Evolutionary conservation across 306 rosid species (phyloP).

Genomic region (Fragaria ananassa): DNA sequence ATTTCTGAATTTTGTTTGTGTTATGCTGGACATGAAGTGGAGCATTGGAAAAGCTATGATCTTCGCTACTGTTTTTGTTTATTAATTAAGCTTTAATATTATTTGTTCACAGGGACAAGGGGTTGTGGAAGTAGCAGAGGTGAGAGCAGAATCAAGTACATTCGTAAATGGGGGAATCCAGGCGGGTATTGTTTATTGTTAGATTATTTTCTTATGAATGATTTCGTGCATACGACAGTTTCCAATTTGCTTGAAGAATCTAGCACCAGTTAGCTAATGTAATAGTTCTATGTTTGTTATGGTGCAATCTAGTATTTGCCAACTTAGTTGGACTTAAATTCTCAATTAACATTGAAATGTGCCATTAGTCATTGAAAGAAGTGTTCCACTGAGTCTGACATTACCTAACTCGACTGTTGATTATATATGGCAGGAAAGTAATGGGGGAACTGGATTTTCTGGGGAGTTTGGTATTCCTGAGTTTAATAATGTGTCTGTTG

Average conservation of each 20-base stretch:
- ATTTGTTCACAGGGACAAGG: slow-evolving; percentile 29
- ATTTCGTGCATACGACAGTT: slow-evolving; percentile 2
- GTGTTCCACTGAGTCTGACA: slow-evolving; percentile 21
- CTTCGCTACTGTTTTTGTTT: not conserved
- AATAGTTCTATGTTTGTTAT: not conserved
- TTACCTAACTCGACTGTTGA: slow-evolving; percentile 42
- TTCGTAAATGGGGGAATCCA: slow-evolving; percentile 18
- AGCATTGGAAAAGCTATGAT: slow-evolving; percentile 16
- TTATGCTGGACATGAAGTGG: not conserved
- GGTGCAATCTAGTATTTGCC: not conserved
- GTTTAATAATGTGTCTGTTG: slow-evolving; percentile 32
- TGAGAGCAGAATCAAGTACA: slow-evolving; percentile 19
- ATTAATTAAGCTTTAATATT: slow-evolving; percentile 3
- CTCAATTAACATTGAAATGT: not conserved
- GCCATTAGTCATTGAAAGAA: not conserved
- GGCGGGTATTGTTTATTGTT: slow-evolving; percentile 41
- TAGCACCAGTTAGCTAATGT: not conserved
- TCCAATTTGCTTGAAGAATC: not conserved
- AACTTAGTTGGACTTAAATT: not conserved
- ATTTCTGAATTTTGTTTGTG: not conserved
- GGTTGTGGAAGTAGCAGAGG: slow-evolving; percentile 27
- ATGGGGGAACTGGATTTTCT: slow-evolving; percentile 20
- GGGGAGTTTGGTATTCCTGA: slow-evolving; percentile 30
- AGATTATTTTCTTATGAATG: slow-evolving; percentile 13
- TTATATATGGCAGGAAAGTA: slow-evolving; percentile 29